These are phyloP conservation scores for Metschnikowia hibisci DNA, from an alignment of 805 yeast species.

Conservation along the genomic window DNA sequence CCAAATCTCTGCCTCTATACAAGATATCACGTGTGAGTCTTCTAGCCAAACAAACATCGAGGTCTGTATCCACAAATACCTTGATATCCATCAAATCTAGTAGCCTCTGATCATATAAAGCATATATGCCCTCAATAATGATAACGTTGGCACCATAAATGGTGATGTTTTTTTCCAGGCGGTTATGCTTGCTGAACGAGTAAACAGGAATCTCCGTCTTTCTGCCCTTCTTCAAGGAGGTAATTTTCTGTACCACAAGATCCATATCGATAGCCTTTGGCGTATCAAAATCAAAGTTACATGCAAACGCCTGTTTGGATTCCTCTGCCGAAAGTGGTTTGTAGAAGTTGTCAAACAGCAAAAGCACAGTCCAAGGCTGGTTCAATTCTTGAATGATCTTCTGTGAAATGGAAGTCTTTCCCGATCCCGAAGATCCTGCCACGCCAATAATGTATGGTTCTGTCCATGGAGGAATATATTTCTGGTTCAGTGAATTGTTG, in stretches of 20 bases:
- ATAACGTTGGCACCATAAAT: slow-evolving; percentile 94
- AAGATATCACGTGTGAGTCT: slow-evolving; percentile 83
- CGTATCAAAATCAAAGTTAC: slow-evolving; percentile 80
- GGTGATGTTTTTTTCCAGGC: slow-evolving; percentile 60
- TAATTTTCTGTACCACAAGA: slow-evolving; percentile 57
- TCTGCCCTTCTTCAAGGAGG: slow-evolving; percentile 64
- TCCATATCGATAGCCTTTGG: slow-evolving; percentile 86
- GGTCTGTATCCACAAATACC: slow-evolving; percentile 88
- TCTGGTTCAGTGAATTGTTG: slow-evolving; percentile 3
- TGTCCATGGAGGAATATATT: slow-evolving; percentile 76
- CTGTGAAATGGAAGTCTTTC: slow-evolving; percentile 89
- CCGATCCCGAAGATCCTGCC: slow-evolving; percentile 75
- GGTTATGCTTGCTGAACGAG: slow-evolving; percentile 69
- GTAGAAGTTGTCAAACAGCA: slow-evolving; percentile 90
- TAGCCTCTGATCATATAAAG: slow-evolving; percentile 66
- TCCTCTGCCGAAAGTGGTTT: slow-evolving; percentile 65
- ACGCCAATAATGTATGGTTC: slow-evolving; percentile 84
- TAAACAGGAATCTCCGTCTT: slow-evolving; percentile 41
- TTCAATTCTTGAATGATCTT: slow-evolving; percentile 69
- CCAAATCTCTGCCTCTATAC: slow-evolving; percentile 78
- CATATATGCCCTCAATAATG: slow-evolving; percentile 87
- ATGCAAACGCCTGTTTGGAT: slow-evolving; percentile 56
- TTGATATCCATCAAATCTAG: slow-evolving; percentile 78
- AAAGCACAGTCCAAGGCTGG: slow-evolving; percentile 91
- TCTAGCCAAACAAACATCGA: slow-evolving; percentile 88